Percentiles rank a stretch among this genome's conserved stretches.
phyloP scores from a whole-genome alignment of 495 filamentous ascomycete genomes.

The Hypoxylon cercidicola region DNA sequence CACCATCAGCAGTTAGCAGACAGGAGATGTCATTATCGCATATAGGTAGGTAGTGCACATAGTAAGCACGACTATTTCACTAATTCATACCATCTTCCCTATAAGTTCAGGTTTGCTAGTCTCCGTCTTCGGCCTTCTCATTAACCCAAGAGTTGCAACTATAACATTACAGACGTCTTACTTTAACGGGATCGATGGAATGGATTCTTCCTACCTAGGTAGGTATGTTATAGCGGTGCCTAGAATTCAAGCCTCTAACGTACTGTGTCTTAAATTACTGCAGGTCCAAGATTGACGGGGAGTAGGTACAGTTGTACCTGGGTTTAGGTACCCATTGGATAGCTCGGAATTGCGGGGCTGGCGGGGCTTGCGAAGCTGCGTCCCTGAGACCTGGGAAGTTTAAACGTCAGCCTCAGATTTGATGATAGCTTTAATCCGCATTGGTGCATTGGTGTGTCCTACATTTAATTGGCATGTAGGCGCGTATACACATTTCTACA shows the following conservation, averaged over 20 bases:
- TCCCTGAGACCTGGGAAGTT: constrained; percentile 9
- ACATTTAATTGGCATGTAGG: constrained; percentile 16
- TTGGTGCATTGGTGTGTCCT: not conserved
- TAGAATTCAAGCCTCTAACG: not conserved
- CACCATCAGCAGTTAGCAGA: constrained; percentile 11
- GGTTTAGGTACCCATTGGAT: not conserved
- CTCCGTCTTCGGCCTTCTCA: constrained; percentile 36
- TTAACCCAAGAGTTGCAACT: constrained; percentile 14
- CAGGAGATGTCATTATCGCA: constrained; percentile 13
- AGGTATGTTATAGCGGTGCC: not conserved
- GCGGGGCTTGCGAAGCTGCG: constrained; percentile 4
- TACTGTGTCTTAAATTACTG: not conserved
- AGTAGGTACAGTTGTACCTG: not conserved
- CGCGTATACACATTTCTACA: not conserved
- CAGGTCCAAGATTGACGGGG: not conserved
- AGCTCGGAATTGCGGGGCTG: constrained; percentile 38
- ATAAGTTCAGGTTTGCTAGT: constrained; percentile 8
- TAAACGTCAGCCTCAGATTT: constrained; percentile 37
- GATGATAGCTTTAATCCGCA: constrained; percentile 24
- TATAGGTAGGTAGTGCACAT: constrained; percentile 9
- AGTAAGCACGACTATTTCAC: constrained; percentile 22
- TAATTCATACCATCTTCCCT: not conserved
- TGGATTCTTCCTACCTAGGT: too few relatives aligned
- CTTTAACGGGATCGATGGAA: too few relatives aligned
- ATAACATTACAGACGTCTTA: too few relatives aligned